Conservation (phyloP, 2,329 filamentous ascomycete genomes). For the Aureobasidium sp. region DNA sequence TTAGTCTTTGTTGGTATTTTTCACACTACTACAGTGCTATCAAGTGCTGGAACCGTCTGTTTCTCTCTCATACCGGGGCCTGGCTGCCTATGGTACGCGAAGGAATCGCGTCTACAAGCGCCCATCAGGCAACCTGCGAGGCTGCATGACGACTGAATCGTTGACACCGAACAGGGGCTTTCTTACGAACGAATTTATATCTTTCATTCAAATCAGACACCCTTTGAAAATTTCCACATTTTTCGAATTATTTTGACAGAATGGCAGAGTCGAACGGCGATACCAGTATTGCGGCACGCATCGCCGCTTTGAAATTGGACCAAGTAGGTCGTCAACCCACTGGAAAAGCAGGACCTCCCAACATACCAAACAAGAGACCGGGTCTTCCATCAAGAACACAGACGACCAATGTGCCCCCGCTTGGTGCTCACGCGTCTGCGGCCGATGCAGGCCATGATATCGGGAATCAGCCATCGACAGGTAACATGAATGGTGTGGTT, state of each 20-base stretch:
- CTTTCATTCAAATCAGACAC: background rate
- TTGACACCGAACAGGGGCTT: background rate
- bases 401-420: slow-evolving; percentile 17
- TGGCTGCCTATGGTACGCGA: background rate
- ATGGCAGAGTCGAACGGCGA: slow-evolving; percentile 16
- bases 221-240: background rate
- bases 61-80: background rate
- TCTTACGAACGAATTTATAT: background rate
- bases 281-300: slow-evolving; percentile 37
- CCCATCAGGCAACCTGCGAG: slow-evolving; percentile 10
- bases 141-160: background rate
- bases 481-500: slow-evolving; percentile 37
- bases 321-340: slow-evolving; percentile 34
- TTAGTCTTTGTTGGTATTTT: background rate
- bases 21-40: background rate
- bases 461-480: slow-evolving; percentile 32
- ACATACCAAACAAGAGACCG: slow-evolving; percentile 15
- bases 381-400: slow-evolving; percentile 10
- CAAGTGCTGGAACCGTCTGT: background rate
- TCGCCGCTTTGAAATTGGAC: slow-evolving; percentile 40
- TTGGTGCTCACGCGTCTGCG: slow-evolving; percentile 3
- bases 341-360: slow-evolving; percentile 24
- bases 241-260: background rate
- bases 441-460: slow-evolving; percentile 18
- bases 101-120: slow-evolving; percentile 3